phyloP scores from a whole-genome alignment of 495 filamentous ascomycete species.

The Hypoxylon intermedium region DNA sequence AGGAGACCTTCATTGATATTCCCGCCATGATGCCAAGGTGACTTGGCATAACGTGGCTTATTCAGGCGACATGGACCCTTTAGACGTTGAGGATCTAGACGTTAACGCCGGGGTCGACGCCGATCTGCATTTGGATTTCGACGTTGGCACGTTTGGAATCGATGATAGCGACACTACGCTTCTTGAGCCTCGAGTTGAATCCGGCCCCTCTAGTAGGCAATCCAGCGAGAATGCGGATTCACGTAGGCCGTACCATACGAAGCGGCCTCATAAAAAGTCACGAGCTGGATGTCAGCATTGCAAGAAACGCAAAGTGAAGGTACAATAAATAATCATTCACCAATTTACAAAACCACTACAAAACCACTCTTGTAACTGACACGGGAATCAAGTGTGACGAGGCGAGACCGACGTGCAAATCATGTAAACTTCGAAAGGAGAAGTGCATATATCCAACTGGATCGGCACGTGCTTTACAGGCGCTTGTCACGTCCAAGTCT shows the following conservation, averaged over 20 bases:
- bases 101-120: constrained; percentile 1
- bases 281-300: constrained; percentile 56
- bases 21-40: neutral
- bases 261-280: constrained; percentile 61
- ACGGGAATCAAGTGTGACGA: constrained; percentile 55
- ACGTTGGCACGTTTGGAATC: neutral
- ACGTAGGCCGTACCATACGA: constrained; percentile 51
- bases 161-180: neutral
- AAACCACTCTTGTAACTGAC: constrained; percentile 10
- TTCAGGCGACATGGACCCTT: constrained; percentile 21
- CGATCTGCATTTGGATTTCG: constrained; percentile 9
- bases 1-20: neutral
- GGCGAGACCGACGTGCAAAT: constrained; percentile 52
- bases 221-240: constrained; percentile 13
- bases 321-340: constrained; percentile 40
- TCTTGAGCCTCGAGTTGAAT: neutral
- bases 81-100: constrained; percentile 17
- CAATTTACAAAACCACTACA: neutral
- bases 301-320: constrained; percentile 56
- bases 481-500: constrained; percentile 22
- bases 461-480: constrained; percentile 4
- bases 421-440: constrained; percentile 53
- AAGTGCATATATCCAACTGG: constrained; percentile 49
- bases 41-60: neutral
- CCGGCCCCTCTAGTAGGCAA: constrained; percentile 5